phyloP scores from a whole-genome alignment of 192 early-diverging fungal genomes.

The Coemansia sp. region DNA sequence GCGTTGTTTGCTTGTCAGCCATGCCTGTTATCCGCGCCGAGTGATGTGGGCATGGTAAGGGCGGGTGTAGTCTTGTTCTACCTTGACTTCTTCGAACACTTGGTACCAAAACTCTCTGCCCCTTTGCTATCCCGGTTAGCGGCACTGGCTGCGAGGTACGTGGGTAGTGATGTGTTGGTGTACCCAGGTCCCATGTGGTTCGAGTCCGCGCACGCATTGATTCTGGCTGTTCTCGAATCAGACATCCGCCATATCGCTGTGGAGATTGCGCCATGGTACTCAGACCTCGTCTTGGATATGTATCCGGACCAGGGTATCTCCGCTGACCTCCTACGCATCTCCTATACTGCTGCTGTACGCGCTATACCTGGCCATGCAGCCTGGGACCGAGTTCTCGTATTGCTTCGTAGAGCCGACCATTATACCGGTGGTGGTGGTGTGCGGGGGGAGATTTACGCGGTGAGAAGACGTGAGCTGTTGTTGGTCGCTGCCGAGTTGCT shows the following conservation, averaged over 20 bases:
- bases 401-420: conserved; percentile 5
- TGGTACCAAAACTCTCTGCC: neutral
- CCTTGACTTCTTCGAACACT: conserved; percentile 43
- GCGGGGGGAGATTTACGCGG: neutral
- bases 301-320: conserved; percentile 21
- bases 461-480: conserved; percentile 25
- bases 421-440: neutral
- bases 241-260: neutral
- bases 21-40: conserved; percentile 8
- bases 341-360: conserved; percentile 24
- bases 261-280: conserved; percentile 37
- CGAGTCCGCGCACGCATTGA: conserved; percentile 43
- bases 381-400: conserved; percentile 7
- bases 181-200: conserved; percentile 26
- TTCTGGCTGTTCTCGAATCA: conserved; percentile 27
- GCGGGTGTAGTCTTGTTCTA: conserved; percentile 34
- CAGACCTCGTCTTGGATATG: conserved; percentile 20
- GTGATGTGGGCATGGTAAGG: too few relatives aligned
- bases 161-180: neutral
- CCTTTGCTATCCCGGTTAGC: conserved; percentile 17
- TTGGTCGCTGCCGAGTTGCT: conserved; percentile 19
- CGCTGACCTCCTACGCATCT: conserved; percentile 32
- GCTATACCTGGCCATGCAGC: neutral
- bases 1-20: conserved; percentile 24
- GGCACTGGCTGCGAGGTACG: conserved; percentile 32